These are phyloP conservation scores for Candida xiaguanensis DNA, from an alignment of 805 yeast genomes.

Conservation along the genomic window DNA sequence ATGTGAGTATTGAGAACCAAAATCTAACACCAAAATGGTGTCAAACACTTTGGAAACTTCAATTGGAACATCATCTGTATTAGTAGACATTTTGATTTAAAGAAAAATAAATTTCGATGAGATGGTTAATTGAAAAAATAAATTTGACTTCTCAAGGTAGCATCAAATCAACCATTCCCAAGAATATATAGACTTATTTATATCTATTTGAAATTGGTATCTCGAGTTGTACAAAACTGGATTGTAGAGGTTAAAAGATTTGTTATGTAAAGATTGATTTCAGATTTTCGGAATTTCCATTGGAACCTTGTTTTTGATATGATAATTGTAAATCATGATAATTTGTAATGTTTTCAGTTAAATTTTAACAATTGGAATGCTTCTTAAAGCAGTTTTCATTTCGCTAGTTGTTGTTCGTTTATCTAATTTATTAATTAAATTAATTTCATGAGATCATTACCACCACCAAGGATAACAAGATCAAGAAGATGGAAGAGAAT, in stretches of 20 bases:
- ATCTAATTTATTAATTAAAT: not conserved
- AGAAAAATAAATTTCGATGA: constrained; percentile 2
- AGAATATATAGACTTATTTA: not conserved
- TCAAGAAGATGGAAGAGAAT: constrained; percentile 29
- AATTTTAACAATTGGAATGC: too few species aligned
- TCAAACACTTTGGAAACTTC: constrained; percentile 88
- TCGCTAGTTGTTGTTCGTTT: constrained; percentile 2
- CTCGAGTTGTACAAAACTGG: too few species aligned
- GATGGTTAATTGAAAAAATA: not conserved
- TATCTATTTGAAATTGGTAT: too few species aligned
- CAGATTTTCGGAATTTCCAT: constrained; percentile 1
- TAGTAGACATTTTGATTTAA: not conserved
- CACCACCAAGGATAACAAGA: constrained; percentile 33
- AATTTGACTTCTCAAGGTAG: constrained; percentile 6
- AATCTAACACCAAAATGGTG: constrained; percentile 95
- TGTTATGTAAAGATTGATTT: too few species aligned
- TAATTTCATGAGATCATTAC: constrained; percentile 30
- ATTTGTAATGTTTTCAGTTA: too few species aligned
- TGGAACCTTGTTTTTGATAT: constrained; percentile 2
- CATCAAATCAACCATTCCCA: too few species aligned
- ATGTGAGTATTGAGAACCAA: constrained; percentile 98
- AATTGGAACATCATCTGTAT: constrained; percentile 34
- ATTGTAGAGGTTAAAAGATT: too few species aligned
- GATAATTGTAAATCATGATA: too few species aligned
- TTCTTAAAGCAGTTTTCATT: not conserved